Conservation (phyloP, 1,284 basidiomycete genomes). For the Leucoagaricus sp. region DNA sequence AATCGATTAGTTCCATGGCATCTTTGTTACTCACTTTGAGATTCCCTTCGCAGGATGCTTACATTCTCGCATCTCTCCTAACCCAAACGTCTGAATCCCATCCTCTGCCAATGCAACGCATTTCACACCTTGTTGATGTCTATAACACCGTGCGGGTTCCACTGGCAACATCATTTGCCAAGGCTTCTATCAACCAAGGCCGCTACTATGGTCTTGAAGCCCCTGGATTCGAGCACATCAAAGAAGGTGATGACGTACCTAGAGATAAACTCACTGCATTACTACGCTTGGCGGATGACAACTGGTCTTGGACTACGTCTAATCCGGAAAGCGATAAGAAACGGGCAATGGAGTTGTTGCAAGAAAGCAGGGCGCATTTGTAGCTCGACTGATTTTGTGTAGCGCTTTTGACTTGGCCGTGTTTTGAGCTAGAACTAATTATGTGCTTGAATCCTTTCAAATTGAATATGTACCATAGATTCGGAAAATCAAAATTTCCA, state of each 20-base stretch:
- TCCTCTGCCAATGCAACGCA: neutral
- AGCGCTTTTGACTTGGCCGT: too few relatives aligned
- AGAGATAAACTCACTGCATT: slow-evolving; percentile 8
- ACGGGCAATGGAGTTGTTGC: slow-evolving; percentile 4
- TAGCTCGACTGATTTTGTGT: too few relatives aligned
- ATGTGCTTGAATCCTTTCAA: too few relatives aligned
- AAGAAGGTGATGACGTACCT: slow-evolving; percentile 16
- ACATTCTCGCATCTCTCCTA: slow-evolving; percentile 29
- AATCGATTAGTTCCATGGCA: neutral
- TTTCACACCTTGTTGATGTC: slow-evolving; percentile 12
- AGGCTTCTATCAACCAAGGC: slow-evolving; percentile 18
- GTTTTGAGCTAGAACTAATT: too few relatives aligned
- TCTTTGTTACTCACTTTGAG: slow-evolving; percentile 8
- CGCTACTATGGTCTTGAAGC: slow-evolving; percentile 13
- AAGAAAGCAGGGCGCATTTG: neutral
- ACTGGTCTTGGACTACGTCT: slow-evolving; percentile 19
- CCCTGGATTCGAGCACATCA: slow-evolving; percentile 8
- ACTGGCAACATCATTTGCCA: slow-evolving; percentile 17
- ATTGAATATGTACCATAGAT: too few relatives aligned
- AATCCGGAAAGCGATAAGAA: slow-evolving; percentile 13
- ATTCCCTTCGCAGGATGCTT: slow-evolving; percentile 31
- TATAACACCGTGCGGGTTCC: slow-evolving; percentile 23
- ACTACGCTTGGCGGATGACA: slow-evolving; percentile 9
- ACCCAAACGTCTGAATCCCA: slow-evolving; percentile 2
- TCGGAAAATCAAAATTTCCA: too few relatives aligned